Evolutionary conservation across 2,329 filamentous ascomycete species (phyloP).

Genomic region (Hypoxylon sp.): DNA sequence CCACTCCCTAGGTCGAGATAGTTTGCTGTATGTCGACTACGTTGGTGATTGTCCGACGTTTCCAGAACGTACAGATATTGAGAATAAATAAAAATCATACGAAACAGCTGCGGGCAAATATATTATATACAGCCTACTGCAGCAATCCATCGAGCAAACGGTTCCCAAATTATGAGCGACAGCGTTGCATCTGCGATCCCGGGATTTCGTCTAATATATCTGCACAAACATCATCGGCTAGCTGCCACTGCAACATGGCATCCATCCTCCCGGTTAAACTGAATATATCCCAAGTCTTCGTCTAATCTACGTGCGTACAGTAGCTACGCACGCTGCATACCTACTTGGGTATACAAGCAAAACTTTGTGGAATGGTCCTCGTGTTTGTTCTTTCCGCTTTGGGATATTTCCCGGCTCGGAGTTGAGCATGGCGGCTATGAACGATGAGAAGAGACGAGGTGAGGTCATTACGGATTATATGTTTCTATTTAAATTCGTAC

Average conservation of each 20-base stretch:
- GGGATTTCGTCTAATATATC: too few relatives aligned
- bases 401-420: constrained; percentile 21
- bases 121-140: neutral
- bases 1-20: neutral
- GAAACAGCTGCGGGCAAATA: constrained; percentile 7
- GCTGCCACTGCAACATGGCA: constrained; percentile 13
- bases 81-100: neutral
- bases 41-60: neutral
- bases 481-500: neutral
- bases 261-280: constrained; percentile 41
- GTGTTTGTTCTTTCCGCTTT: constrained; percentile 12
- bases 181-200: too few relatives aligned
- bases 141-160: neutral
- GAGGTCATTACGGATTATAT: constrained; percentile 4
- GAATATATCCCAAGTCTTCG: constrained; percentile 26
- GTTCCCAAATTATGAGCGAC: constrained; percentile 2
- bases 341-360: neutral
- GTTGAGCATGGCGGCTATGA: constrained; percentile 7
- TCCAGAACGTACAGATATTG: neutral
- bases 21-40: neutral
- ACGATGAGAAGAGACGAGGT: constrained; percentile 1
- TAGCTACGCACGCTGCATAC: neutral
- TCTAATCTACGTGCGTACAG: neutral
- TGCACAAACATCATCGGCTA: constrained; percentile 4
- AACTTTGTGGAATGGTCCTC: constrained; percentile 9